Base-by-base conservation (phyloP, 2,329 filamentous ascomycete genomes). In the Botrytis elliptica region DNA sequence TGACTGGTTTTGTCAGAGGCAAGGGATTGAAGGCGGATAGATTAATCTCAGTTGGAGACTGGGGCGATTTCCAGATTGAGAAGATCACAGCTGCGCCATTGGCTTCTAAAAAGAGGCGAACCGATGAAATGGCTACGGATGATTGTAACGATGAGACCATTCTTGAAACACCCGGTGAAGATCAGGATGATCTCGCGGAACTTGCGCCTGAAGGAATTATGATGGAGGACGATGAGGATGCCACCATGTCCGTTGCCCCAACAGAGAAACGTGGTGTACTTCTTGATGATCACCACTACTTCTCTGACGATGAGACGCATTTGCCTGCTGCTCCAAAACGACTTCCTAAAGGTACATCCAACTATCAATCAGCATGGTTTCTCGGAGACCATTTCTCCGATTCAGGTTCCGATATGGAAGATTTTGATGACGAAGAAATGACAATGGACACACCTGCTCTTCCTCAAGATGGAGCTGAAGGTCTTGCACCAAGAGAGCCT, bases 261-360 rank as follows among this genome's bases (percentile, higher is more conserved):
- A 84, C 85, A 2, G 85, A 87, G 62, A 91, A 91, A 80, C 97
- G 95, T 83, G 96, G 95, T 76, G 96, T 99, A 1, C 85, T 99
- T 59, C 86, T 99, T 16, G 96, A 99, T 78, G 95, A 98, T 77
- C 95, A 99, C 82, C 95, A 98, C 81, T 99, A 99, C 83, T 99
- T 98, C 81, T 95, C 95, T 0, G 95, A 98, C 62, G 94, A 96
- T 65, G 92, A 96, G 71, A 86, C 88, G 60, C 86, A 90, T 71
- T 85, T 87, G 29, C 85, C 89, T 29, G 83, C 86, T 52, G 84
- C 85, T 46, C 93, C 93, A 10, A 96, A 91, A 83, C 89, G 90
- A 75, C 84, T 99, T 36, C 96, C 96, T 0, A 93, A 91, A 82
- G 96, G 96, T 76, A 99, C 96, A 3, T 98, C 96, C 57, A 90